These are phyloP conservation scores for Protea cynaroides DNA, from an alignment of 164 flowering plant species.

Conservation along the genomic window DNA sequence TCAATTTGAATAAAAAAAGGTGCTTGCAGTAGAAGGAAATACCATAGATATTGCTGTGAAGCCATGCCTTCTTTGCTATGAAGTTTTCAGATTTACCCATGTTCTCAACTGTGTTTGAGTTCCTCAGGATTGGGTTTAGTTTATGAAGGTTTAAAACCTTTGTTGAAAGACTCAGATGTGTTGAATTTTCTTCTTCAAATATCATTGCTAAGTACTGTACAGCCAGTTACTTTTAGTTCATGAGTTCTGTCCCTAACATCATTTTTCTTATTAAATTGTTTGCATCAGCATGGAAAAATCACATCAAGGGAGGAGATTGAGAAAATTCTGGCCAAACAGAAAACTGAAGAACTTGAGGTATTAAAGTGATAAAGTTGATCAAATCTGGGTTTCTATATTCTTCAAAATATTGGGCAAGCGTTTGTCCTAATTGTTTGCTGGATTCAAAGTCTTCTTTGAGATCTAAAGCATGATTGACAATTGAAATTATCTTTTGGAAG, in stretches of 20 bases:
- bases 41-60: background rate
- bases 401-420: background rate
- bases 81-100: background rate
- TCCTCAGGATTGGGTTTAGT: background rate
- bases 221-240: background rate
- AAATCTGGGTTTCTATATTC: too few relatives aligned
- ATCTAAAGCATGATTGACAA: too few relatives aligned
- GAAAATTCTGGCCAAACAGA: constrained; percentile 57
- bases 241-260: constrained; percentile 9
- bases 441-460: too few relatives aligned
- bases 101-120: background rate
- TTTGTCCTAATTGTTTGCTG: background rate
- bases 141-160: background rate
- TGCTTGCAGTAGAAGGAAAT: background rate
- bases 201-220: background rate
- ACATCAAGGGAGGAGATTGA: constrained; percentile 80
- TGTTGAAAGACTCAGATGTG: background rate
- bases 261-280: constrained; percentile 5
- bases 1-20: background rate
- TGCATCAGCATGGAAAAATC: constrained; percentile 67
- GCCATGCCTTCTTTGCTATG: background rate
- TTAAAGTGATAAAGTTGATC: background rate
- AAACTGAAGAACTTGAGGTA: constrained; percentile 78
- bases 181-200: background rate
- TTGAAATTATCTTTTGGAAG: too few relatives aligned